These are phyloP conservation scores for Leccinum variicolor DNA, from an alignment of 768 basidiomycete genomes.

Conservation along the genomic window DNA sequence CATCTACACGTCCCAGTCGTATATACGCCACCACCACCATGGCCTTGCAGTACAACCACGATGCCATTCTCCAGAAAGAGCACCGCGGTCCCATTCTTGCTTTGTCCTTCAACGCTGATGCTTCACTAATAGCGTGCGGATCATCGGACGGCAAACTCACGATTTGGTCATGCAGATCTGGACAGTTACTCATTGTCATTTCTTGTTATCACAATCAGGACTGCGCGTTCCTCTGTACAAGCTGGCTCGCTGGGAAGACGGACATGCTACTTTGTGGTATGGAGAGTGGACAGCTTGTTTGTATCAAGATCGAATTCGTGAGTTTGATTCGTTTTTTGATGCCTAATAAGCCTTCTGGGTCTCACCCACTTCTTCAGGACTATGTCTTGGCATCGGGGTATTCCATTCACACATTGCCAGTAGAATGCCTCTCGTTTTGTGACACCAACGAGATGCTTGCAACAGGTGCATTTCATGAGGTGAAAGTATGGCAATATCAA, in stretches of 20 bases:
- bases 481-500: background rate
- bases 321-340: background rate
- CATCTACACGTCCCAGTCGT: too few species aligned
- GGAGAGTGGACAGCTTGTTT: background rate
- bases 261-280: background rate
- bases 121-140: background rate
- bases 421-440: background rate
- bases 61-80: background rate
- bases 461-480: background rate
- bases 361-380: background rate
- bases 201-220: background rate
- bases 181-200: background rate
- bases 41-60: background rate
- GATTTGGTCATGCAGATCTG: background rate
- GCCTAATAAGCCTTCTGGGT: background rate
- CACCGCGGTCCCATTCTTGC: background rate
- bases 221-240: background rate
- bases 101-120: background rate
- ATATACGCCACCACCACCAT: background rate
- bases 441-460: background rate
- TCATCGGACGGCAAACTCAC: background rate
- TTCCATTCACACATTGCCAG: background rate
- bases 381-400: background rate
- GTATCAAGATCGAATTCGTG: background rate
- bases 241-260: background rate